Percentiles rank a stretch among this genome's conserved stretches.
Conservation (phyloP, 768 basidiomycete genomes). For the Collybia mongolica region DNA sequence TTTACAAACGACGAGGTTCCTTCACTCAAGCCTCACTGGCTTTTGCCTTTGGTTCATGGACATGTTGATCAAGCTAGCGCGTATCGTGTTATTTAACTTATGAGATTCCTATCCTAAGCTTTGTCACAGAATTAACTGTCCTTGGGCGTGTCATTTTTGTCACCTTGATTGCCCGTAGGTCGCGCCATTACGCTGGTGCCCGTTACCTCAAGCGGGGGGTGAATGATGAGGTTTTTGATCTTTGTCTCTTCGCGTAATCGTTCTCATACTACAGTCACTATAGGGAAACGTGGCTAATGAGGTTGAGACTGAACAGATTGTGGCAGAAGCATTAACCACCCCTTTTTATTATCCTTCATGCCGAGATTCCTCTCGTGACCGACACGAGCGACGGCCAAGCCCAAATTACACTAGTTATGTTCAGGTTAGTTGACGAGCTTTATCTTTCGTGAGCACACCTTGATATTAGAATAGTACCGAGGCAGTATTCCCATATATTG, state of each 20-base stretch:
- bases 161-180: constrained; percentile 92
- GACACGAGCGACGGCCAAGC: constrained; percentile 54
- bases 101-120: neutral
- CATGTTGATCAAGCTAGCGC: constrained; percentile 98
- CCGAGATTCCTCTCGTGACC: constrained; percentile 25
- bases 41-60: constrained; percentile 90
- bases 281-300: constrained; percentile 99
- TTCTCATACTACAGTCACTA: too few species aligned
- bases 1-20: constrained; percentile 45
- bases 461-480: constrained; percentile 59
- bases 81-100: constrained; percentile 23
- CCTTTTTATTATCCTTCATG: constrained; percentile 78
- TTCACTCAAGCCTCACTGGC: constrained; percentile 69
- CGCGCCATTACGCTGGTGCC: constrained; percentile 94
- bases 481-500: constrained; percentile 97
- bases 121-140: constrained; percentile 75
- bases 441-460: neutral
- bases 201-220: constrained; percentile 93
- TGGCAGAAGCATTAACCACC: constrained; percentile 85
- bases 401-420: constrained; percentile 95
- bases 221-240: constrained; percentile 72
- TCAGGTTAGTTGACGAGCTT: constrained; percentile 48
- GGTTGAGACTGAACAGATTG: constrained; percentile 98
- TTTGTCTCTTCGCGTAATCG: neutral
- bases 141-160: constrained; percentile 89